Evolutionary conservation across 371 early-diverging fungal genomes (phyloP).

Genomic region (Batkoa obscura): DNA sequence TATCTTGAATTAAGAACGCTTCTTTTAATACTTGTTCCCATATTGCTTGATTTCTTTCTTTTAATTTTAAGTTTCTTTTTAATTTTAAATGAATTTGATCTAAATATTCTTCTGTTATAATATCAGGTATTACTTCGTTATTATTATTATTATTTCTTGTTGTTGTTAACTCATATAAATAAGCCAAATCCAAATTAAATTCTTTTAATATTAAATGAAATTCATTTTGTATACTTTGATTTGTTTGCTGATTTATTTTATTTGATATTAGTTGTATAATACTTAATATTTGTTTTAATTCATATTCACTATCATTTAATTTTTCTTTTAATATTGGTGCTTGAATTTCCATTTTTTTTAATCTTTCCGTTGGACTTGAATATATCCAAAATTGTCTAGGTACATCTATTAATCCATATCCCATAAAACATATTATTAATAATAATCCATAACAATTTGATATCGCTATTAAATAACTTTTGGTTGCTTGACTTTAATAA

Average conservation of each 20-base stretch:
- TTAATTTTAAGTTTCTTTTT: neutral
- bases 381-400: slow-evolving; percentile 59
- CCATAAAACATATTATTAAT: slow-evolving; percentile 59
- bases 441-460: slow-evolving; percentile 80
- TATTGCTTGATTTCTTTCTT: slow-evolving; percentile 7
- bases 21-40: slow-evolving; percentile 30
- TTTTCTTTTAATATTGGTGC: slow-evolving; percentile 48
- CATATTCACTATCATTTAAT: slow-evolving; percentile 34
- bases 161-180: neutral
- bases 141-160: neutral
- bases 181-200: neutral
- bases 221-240: neutral
- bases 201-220: neutral
- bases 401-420: slow-evolving; percentile 66
- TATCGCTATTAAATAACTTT: slow-evolving; percentile 61
- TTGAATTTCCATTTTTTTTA: slow-evolving; percentile 34
- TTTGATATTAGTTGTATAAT: neutral
- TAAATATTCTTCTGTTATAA: neutral
- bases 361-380: slow-evolving; percentile 23
- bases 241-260: neutral
- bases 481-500: slow-evolving; percentile 12
- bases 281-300: slow-evolving; percentile 35
- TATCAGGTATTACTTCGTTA: neutral
- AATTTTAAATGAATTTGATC: slow-evolving; percentile 14
- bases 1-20: slow-evolving; percentile 43